Conservation (phyloP, 116 monocot species). For the Iris pallida region DNA sequence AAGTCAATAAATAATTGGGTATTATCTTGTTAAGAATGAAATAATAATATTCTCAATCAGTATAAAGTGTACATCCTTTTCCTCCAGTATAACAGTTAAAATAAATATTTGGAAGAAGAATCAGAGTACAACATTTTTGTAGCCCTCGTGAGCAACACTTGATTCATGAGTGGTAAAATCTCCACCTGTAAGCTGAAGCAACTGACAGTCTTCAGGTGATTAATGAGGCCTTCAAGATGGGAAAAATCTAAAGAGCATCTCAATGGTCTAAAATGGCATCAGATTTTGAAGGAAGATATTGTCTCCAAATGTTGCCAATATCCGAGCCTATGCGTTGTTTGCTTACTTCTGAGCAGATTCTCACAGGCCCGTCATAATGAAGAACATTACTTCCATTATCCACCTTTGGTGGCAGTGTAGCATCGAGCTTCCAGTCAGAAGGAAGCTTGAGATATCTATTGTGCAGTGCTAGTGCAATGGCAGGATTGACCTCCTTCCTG, state of each 20-base stretch:
- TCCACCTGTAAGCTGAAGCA: background rate
- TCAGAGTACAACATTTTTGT: background rate
- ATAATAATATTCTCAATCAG: background rate
- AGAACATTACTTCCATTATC: conserved; percentile 33
- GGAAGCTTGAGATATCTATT: conserved; percentile 53
- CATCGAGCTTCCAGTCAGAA: conserved; percentile 39
- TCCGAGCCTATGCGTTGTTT: conserved; percentile 13
- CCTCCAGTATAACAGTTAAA: background rate
- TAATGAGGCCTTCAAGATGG: background rate
- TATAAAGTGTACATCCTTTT: conserved; percentile 5
- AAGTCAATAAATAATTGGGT: background rate
- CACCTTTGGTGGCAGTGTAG: background rate
- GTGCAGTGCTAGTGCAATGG: conserved; percentile 46
- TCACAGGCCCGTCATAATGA: conserved; percentile 52
- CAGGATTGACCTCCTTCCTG: conserved; percentile 38
- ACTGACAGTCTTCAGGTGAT: background rate
- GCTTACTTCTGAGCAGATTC: conserved; percentile 24
- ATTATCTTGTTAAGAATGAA: background rate
- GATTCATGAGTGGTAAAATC: background rate
- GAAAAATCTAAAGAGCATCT: background rate
- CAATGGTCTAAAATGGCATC: conserved; percentile 33
- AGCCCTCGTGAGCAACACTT: background rate
- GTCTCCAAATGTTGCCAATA: conserved; percentile 42
- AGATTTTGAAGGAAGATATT: conserved; percentile 53
- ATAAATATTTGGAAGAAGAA: background rate